Base-by-base conservation (phyloP, 2,329 filamentous ascomycete genomes). In the Sporothrix pseudoabietina region DNA sequence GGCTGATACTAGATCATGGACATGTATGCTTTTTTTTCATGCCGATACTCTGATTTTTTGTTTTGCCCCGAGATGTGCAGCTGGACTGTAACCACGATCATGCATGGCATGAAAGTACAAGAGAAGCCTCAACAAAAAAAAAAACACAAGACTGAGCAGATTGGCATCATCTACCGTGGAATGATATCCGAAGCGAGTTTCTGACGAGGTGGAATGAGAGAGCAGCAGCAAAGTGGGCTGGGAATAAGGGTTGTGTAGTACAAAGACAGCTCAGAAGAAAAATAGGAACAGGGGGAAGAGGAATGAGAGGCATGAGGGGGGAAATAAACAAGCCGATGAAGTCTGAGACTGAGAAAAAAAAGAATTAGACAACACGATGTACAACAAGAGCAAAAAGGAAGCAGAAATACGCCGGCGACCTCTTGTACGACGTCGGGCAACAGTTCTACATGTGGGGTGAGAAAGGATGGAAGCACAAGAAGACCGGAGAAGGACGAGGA, bases 51-150 rank as follows among this genome's bases (percentile, higher is more conserved):
- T 19, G n/a, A 32, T 22, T 41, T 30, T 8, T 12, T 30, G 6
- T 39, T 57, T 32, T n/a, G 16, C 69, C 71, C 65, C 71, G 71
- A 69, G 65, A 70, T 73, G 71, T 70, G 71, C 71, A 73, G 65
- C 41, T 57, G 22, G 44, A 22, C 26, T 69, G 65, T 35, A 54
- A 70, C 54, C 14, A n/a, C 30, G 71, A 70, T 70, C 71, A 66
- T 70, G 65, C 44, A 39, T 14, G 61, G 8, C 12, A 16, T 14
- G 16, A 19, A 8, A 8, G 47, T 5, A 54, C n/a, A 54, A 54
- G 52, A 55, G 8, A 55, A 30, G 6, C 22, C 52, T 4, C n/a
- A 55, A 26, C 22, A 30, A 55, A 55, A 55, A 54, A 19, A 19
- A 10, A 4, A 14, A n/a, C 14, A 30, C 39, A 9, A 16, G 59